Base-by-base conservation (phyloP, 139 green algal species). In the Diplosphaera chodatii region DNA sequence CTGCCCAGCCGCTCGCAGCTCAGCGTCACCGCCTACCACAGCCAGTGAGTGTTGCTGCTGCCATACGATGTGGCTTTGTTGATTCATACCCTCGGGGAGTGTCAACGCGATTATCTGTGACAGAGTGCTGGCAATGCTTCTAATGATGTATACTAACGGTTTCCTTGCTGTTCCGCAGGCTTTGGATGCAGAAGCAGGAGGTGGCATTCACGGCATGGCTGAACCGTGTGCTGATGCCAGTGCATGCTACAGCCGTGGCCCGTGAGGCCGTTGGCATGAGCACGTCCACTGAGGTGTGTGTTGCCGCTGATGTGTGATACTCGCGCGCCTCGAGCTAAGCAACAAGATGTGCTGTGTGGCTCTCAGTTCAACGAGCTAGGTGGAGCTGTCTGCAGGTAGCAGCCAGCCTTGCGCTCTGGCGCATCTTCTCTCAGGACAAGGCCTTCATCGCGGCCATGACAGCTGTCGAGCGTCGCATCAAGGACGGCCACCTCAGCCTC, bases 151-250 rank as follows among this genome's bases (percentile, higher is more conserved):
- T n/a, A n/a, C n/a, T n/a, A n/a, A n/a, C n/a, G n/a, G 37, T 48
- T 10, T 48, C 37, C 8, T 48, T 6, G 4, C 5, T 64, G 1
- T 0, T 27, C 40, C 67, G 67, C 79, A 87, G 82, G 66, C 59
- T 85, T 55, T 90, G 80, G 83, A 77, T 91, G 77, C 78, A 90
- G 29, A 89, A 91, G 75, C 87, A 92, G 75, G 86, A 94, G 70
- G 32, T 64, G 1, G 86, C 85, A 0, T 89, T 91, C 73, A 69
- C 70, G 33, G 71, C 68, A 0, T 94, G 88, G 88, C 77, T 91
- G 2, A 94, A 91, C 74, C 64, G 74, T 13, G 66, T 86, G 31
- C 74, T 93, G 64, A 40, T 75, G 27, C 81, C 80, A 0, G 59
- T 48, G 5, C 48, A 56, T 4, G 16, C 48, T 4, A 59, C 72